Conservation (phyloP, 257 asterid genomes). For the Striga asiatica region DNA sequence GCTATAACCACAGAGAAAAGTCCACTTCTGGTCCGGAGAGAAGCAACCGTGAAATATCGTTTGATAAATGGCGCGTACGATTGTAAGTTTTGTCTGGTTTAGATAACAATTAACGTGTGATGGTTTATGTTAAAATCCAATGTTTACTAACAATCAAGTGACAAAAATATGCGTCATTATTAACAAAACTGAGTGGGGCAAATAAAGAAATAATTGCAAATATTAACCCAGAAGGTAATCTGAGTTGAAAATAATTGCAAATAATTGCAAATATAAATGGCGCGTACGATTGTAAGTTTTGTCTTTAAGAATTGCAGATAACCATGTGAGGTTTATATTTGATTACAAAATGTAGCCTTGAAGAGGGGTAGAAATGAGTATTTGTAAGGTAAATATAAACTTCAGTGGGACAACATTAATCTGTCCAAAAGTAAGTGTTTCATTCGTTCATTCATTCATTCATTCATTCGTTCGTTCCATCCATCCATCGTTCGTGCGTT, state of each 20-base stretch:
- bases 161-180: too few relatives aligned
- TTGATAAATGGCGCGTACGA: slow-evolving; percentile 25
- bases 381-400: not conserved
- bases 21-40: slow-evolving; percentile 43
- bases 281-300: slow-evolving; percentile 39
- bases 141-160: not conserved
- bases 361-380: not conserved
- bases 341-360: not conserved
- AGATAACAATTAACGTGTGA: not conserved
- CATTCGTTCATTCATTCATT: too few relatives aligned
- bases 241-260: too few relatives aligned
- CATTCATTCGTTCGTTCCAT: too few relatives aligned
- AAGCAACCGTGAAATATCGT: slow-evolving; percentile 31
- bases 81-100: slow-evolving; percentile 32
- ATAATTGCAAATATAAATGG: slow-evolving; percentile 18
- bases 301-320: not conserved
- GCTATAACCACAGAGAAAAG: slow-evolving; percentile 20
- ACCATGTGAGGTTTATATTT: not conserved
- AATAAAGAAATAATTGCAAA: not conserved
- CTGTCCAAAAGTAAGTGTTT: too few relatives aligned
- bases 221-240: too few relatives aligned
- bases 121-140: not conserved
- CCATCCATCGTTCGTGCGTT: too few relatives aligned
- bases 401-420: too few relatives aligned
- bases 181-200: not conserved